A percentile compares a stretch with the other conserved stretches of the same genome.
These are phyloP conservation scores for Abrus precatorius DNA, from an alignment of 306 rosid species.

Conservation along the genomic window DNA sequence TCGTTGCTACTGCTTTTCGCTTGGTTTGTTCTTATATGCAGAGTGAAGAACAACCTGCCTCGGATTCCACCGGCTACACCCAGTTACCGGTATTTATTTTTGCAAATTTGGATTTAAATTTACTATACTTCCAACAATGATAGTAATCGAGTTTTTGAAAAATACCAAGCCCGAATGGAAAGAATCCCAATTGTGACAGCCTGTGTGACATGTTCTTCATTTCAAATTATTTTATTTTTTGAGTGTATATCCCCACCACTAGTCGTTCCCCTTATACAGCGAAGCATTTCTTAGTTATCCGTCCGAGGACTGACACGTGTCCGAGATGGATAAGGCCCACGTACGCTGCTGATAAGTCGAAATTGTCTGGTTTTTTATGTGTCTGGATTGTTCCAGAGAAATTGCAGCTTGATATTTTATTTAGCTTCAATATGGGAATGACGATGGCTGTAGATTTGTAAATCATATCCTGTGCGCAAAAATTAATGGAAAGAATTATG, in stretches of 20 bases:
- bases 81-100: conserved; percentile 65
- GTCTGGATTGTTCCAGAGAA: conserved; percentile 47
- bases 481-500: background rate
- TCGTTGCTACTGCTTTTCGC: conserved; percentile 32
- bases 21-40: conserved; percentile 50
- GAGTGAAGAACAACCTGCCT: conserved; percentile 25
- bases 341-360: conserved; percentile 31
- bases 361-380: conserved; percentile 4
- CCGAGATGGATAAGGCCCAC: conserved; percentile 46
- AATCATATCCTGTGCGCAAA: background rate
- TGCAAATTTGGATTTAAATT: conserved; percentile 15
- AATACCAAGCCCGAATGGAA: conserved; percentile 19
- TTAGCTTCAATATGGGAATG: background rate
- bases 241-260: conserved; percentile 5
- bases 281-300: conserved; percentile 37
- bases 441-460: background rate
- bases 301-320: conserved; percentile 61
- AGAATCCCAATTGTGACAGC: conserved; percentile 51
- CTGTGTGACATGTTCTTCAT: conserved; percentile 55
- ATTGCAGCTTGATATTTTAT: conserved; percentile 13
- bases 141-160: conserved; percentile 34
- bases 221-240: background rate
- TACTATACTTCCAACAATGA: conserved; percentile 3
- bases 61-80: conserved; percentile 47
- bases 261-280: conserved; percentile 45